Evolutionary conservation across 495 filamentous ascomycete genomes (phyloP).

Genomic region (Penicillium angulare): DNA sequence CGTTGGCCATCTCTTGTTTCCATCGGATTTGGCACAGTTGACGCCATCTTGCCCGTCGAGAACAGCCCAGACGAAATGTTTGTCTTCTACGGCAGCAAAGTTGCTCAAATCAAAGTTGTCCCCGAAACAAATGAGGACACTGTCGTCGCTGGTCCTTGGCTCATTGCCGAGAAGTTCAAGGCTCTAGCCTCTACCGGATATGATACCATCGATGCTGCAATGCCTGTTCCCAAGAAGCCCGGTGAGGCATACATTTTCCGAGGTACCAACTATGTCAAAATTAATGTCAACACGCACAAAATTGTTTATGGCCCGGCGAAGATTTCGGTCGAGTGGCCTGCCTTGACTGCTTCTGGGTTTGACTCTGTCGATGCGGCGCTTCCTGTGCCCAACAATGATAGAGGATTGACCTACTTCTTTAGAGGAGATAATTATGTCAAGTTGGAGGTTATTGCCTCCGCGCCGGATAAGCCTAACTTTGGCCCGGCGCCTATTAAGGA

Average conservation of each 20-base stretch:
- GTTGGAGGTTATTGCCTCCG: constrained; percentile 8
- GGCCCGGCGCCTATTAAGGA: constrained; percentile 5
- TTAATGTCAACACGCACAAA: constrained; percentile 7
- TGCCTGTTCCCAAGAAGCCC: constrained; percentile 5
- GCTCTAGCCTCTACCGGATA: constrained; percentile 5
- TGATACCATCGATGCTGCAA: constrained; percentile 18
- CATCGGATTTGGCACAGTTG: constrained; percentile 12
- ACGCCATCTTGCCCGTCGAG: constrained; percentile 6
- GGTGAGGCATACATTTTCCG: constrained; percentile 14
- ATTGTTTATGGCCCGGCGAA: constrained; percentile 8
- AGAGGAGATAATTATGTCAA: constrained; percentile 14
- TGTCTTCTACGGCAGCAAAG: constrained; percentile 7
- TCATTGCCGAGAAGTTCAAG: constrained; percentile 9
- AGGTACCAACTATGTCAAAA: constrained; percentile 9
- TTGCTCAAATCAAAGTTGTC: constrained; percentile 9
- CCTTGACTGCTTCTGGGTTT: constrained; percentile 8
- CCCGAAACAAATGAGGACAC: constrained; percentile 1
- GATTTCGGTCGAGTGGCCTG: constrained; percentile 8
- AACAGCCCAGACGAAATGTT: constrained; percentile 5
- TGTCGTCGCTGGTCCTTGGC: constrained; percentile 4
- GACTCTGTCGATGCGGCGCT: constrained; percentile 14
- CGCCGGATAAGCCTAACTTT: constrained; percentile 4
- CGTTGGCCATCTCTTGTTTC: constrained; percentile 37
- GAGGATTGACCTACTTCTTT: constrained; percentile 8
- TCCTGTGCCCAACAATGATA: neutral